Conservation (phyloP, 345 rosid species). For the Boechera retrofracta region DNA sequence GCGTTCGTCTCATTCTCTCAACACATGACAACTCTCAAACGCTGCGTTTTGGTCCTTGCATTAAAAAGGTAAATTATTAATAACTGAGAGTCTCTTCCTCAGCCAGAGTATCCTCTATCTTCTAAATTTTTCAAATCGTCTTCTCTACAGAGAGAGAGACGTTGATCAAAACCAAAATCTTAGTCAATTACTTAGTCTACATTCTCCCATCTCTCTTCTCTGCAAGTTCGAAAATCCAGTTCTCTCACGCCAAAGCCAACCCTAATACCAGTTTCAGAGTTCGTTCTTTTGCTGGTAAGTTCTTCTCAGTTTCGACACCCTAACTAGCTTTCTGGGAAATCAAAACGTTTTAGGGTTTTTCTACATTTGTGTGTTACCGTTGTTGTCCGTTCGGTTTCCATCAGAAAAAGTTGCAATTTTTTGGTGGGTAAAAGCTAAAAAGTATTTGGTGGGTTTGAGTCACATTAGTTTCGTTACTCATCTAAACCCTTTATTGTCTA, state of each 20-base stretch:
- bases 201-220: not conserved
- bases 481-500: not conserved
- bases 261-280: constrained; percentile 8
- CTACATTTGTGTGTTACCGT: not conserved
- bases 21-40: not conserved
- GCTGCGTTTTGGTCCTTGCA: not conserved
- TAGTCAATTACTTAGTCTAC: not conserved
- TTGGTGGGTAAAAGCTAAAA: not conserved
- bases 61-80: too few relatives aligned
- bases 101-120: not conserved
- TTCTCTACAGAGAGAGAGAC: not conserved
- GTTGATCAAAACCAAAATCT: not conserved
- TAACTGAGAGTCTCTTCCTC: not conserved
- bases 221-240: not conserved
- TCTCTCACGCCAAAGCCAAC: not conserved
- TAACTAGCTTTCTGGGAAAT: not conserved
- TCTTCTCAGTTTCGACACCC: not conserved
- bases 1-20: not conserved
- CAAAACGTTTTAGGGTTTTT: not conserved
- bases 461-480: not conserved
- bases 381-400: not conserved
- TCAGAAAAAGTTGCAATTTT: not conserved
- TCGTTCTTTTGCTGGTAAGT: not conserved
- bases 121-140: not conserved
- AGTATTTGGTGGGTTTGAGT: not conserved